These are phyloP conservation scores for Malassezia sp. DNA, from an alignment of 1,284 basidiomycete species.

Conservation along the genomic window DNA sequence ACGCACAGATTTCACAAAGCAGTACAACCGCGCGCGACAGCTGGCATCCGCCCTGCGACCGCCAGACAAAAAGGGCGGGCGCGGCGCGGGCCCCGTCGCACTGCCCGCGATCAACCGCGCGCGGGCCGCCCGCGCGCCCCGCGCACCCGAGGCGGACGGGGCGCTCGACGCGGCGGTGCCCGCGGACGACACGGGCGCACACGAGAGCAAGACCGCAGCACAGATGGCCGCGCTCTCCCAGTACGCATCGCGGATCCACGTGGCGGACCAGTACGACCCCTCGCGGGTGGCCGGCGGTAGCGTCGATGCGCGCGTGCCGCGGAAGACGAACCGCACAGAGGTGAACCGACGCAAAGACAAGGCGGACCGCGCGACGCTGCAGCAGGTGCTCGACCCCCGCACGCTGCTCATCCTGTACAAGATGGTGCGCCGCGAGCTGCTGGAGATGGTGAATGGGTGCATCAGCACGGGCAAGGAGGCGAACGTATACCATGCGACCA, in stretches of 20 bases:
- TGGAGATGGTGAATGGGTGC: conserved; percentile 37
- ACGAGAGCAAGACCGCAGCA: conserved; percentile 24
- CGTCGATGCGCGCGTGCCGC: conserved; percentile 32
- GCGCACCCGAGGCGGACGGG: not conserved
- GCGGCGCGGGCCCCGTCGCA: not conserved
- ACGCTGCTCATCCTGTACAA: conserved; percentile 44
- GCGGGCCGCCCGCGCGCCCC: conserved; percentile 9
- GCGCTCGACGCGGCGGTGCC: not conserved
- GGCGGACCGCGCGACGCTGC: conserved; percentile 41
- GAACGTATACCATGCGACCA: conserved; percentile 42
- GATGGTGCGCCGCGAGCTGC: conserved; percentile 36
- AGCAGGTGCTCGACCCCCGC: conserved; percentile 43
- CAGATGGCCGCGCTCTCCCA: conserved; percentile 36
- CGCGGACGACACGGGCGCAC: not conserved
- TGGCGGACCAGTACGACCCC: conserved; percentile 36
- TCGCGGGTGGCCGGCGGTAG: conserved; percentile 36
- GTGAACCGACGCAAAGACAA: conserved; percentile 40
- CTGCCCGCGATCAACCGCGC: conserved; percentile 30
- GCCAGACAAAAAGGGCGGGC: not conserved
- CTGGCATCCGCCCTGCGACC: conserved; percentile 24
- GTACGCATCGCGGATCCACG: conserved; percentile 31
- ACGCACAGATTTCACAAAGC: conserved; percentile 38
- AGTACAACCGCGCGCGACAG: conserved; percentile 41
- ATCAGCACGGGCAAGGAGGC: conserved; percentile 44
- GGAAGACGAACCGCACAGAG: conserved; percentile 32